A percentile compares a stretch with the other conserved stretches of the same genome.
These are phyloP conservation scores for Talaromyces sp. DNA, from an alignment of 2,329 filamentous ascomycete genomes.

Conservation along the genomic window DNA sequence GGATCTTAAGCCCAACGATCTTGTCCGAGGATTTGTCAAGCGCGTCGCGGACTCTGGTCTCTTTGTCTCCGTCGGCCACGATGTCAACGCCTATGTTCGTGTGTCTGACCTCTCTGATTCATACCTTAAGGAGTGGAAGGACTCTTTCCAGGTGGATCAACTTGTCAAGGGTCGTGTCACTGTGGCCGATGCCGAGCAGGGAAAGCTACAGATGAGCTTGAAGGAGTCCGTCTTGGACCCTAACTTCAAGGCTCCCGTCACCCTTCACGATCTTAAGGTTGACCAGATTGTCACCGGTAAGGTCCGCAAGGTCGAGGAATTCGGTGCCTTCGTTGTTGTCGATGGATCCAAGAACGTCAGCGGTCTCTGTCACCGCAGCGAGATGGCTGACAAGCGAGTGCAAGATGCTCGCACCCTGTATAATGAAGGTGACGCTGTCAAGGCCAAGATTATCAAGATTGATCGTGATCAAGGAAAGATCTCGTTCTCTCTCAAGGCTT, in stretches of 20 bases:
- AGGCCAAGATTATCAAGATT: conserved; percentile 82
- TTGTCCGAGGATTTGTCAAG: conserved; percentile 90
- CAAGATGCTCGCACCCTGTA: conserved; percentile 88
- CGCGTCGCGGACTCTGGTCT: conserved; percentile 86
- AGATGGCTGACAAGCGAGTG: conserved; percentile 84
- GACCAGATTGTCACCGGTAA: conserved; percentile 87
- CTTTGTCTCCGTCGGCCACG: conserved; percentile 80
- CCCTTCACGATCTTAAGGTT: conserved; percentile 73
- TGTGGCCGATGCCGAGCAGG: conserved; percentile 66
- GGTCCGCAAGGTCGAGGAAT: conserved; percentile 90
- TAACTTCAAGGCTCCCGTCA: conserved; percentile 72
- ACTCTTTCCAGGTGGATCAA: conserved; percentile 82
- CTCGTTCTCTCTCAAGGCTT: conserved; percentile 89
- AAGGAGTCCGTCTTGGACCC: conserved; percentile 83
- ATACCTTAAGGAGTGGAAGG: conserved; percentile 95
- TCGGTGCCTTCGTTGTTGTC: conserved; percentile 89
- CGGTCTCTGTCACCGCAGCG: conserved; percentile 86
- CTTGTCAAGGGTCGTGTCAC: conserved; percentile 86
- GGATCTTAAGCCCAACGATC: conserved; percentile 74
- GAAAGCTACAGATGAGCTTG: conserved; percentile 81
- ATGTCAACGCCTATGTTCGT: conserved; percentile 79
- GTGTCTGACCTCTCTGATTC: conserved; percentile 87
- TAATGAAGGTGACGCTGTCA: conserved; percentile 87
- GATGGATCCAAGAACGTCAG: conserved; percentile 87
- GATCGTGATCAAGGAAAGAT: conserved; percentile 75